Base-by-base conservation (phyloP, 192 early-diverging fungal species). In the Coemansia sp. region DNA sequence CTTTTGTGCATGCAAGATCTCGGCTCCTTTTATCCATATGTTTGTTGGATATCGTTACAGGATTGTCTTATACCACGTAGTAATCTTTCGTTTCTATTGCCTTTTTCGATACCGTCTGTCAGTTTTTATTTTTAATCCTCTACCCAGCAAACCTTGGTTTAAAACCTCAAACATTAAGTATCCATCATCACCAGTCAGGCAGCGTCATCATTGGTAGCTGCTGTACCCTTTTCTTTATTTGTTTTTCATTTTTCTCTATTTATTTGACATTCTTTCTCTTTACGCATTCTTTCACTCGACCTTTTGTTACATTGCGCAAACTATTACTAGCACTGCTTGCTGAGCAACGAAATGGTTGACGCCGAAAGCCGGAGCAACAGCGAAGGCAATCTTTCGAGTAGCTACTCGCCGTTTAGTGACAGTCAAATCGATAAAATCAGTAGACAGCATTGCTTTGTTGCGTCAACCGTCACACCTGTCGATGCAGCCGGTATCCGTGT, bases 401-500 rank as follows among this genome's bases (percentile, higher is more conserved):
- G 58, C n/a, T 59, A 61, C 34, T 72, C 70, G 0, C 30, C 70
- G 34, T 56, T 66, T 31, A 72, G 70, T 52, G 70, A 72, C 42
- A 56, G 63, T 34, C 55, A 66, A 30, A 56, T 72, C 8, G 64
- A 66, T 42, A 58, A 63, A 48, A 66, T 57, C 43, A 64, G 52
- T 34, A 46, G 49, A 34, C 69, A 40, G 45, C 61, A 68, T 35
- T 63, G 69, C 68, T 64, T 71, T 63, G 66, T 57, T 18, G 75
- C 71, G 48, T 75, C 62, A 1, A 67, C 74, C 2, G 70, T 70
- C 49, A 72, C 79, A 30, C 58, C 79, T 13, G 79, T 78, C 9
- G 81, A 83, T 25, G 76, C 76, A 4, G 73, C 81, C 0, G 70
- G 72, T 23, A 76, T 83, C 48, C 76, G 77, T 15, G 76, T 83